Percentiles rank a stretch among this genome's conserved stretches.
Evolutionary conservation across 2,329 filamentous ascomycete genomes (phyloP).

Genomic region (Hortaea sp.): DNA sequence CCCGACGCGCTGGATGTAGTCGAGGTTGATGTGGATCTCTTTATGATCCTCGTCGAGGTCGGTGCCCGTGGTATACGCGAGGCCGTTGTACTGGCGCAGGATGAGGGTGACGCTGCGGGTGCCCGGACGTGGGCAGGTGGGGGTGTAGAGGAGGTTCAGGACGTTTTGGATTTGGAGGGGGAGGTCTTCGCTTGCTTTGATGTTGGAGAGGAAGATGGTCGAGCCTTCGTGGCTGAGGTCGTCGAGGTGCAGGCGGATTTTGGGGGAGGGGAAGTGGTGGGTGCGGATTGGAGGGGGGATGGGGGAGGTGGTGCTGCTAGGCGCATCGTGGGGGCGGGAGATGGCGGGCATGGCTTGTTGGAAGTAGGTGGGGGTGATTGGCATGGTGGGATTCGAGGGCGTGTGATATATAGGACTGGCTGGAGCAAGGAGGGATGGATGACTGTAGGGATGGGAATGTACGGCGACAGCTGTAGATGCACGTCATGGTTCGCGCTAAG

Average conservation of each 20-base stretch:
- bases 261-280: slow-evolving; percentile 30
- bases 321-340: slow-evolving; percentile 5
- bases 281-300: slow-evolving; percentile 11
- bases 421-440: not conserved
- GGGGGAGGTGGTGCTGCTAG: slow-evolving; percentile 3
- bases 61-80: slow-evolving; percentile 77
- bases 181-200: slow-evolving; percentile 55
- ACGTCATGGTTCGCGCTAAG: not conserved
- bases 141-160: slow-evolving; percentile 59
- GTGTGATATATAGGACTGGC: not conserved
- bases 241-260: slow-evolving; percentile 38
- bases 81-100: slow-evolving; percentile 67
- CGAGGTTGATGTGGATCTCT: slow-evolving; percentile 77
- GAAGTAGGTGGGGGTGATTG: slow-evolving; percentile 24
- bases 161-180: slow-evolving; percentile 56
- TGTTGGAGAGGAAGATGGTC: slow-evolving; percentile 54
- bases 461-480: no score
- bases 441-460: not conserved
- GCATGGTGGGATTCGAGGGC: slow-evolving; percentile 3
- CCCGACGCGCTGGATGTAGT: slow-evolving; percentile 50
- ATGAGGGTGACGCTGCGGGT: slow-evolving; percentile 81
- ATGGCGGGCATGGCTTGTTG: slow-evolving; percentile 22
- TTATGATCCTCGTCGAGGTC: slow-evolving; percentile 80
- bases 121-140: slow-evolving; percentile 36
- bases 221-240: slow-evolving; percentile 49